phyloP scores from a whole-genome alignment of 495 filamentous ascomycete species.

The Neurospora sp. region DNA sequence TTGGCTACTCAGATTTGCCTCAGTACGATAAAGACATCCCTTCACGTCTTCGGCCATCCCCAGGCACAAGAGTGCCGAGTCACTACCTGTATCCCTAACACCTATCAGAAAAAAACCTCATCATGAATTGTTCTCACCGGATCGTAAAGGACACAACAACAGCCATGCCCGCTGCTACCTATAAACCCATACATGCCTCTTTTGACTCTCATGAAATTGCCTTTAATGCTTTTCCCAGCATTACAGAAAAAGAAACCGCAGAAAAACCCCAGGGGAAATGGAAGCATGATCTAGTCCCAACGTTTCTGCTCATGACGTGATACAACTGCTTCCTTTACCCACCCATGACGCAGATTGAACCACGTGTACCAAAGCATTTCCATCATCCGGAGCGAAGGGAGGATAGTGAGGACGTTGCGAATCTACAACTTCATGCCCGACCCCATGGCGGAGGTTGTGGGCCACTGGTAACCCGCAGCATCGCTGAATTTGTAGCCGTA shows the following conservation, averaged over 20 bases:
- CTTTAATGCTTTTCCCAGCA: background rate
- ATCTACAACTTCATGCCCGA: slow-evolving; percentile 61
- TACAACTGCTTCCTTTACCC: background rate
- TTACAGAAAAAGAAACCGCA: background rate
- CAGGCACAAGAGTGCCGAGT: background rate
- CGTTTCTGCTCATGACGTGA: background rate
- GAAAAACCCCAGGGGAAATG: background rate
- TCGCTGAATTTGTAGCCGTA: slow-evolving; percentile 99
- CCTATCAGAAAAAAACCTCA: background rate
- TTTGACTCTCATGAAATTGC: background rate
- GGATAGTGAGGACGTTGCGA: slow-evolving; percentile 4
- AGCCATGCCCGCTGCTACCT: background rate
- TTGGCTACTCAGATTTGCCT: background rate
- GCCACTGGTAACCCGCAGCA: slow-evolving; percentile 93
- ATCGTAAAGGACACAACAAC: background rate
- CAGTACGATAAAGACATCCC: background rate
- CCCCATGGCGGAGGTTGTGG: slow-evolving; percentile 49
- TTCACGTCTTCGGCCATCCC: background rate
- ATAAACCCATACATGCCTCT: background rate
- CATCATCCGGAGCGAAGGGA: slow-evolving; percentile 2
- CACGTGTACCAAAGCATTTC: slow-evolving; percentile 4
- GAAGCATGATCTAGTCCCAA: background rate
- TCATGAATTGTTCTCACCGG: background rate
- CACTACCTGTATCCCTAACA: background rate
- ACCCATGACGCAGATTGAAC: slow-evolving; percentile 11